These are phyloP conservation scores for Pyronema omphalodes DNA, from an alignment of 495 filamentous ascomycete species.

Conservation along the genomic window DNA sequence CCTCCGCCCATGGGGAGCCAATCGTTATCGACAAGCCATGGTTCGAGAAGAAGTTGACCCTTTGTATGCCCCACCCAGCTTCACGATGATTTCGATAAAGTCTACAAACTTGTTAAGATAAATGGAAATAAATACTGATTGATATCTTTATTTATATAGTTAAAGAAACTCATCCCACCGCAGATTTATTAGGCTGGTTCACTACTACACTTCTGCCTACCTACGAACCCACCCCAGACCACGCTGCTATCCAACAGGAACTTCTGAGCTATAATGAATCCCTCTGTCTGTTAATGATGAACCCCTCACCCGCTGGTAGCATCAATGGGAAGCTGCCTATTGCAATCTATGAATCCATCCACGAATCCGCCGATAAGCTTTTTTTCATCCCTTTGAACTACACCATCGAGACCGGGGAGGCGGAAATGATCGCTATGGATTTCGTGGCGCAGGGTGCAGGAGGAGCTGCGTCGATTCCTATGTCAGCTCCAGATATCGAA, in stretches of 20 bases:
- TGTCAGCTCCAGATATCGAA: slow-evolving; percentile 22
- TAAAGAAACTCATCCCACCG: slow-evolving; percentile 68
- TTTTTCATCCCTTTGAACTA: slow-evolving; percentile 73
- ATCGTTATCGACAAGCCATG: slow-evolving; percentile 39
- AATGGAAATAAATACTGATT: too few species aligned
- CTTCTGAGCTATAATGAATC: slow-evolving; percentile 68
- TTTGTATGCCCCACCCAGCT: slow-evolving; percentile 42
- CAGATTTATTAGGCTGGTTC: slow-evolving; percentile 93
- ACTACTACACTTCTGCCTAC: slow-evolving; percentile 45
- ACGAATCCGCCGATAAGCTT: slow-evolving; percentile 45
- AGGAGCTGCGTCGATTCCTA: slow-evolving; percentile 43
- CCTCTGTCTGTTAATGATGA: slow-evolving; percentile 71
- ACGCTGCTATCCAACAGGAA: slow-evolving; percentile 59
- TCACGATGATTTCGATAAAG: not conserved
- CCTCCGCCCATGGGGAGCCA: slow-evolving; percentile 29
- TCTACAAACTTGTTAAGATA: not conserved
- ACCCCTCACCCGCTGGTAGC: slow-evolving; percentile 37
- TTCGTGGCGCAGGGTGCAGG: slow-evolving; percentile 61
- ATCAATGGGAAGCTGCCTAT: slow-evolving; percentile 68
- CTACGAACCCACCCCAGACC: slow-evolving; percentile 44
- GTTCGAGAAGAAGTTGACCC: slow-evolving; percentile 64
- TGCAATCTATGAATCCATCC: slow-evolving; percentile 73
- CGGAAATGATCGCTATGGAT: slow-evolving; percentile 93
- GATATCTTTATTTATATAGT: slow-evolving; percentile 30
- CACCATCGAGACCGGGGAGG: slow-evolving; percentile 77